Base-by-base conservation (phyloP, 805 yeast species). In the Zygoascus tannicola region DNA sequence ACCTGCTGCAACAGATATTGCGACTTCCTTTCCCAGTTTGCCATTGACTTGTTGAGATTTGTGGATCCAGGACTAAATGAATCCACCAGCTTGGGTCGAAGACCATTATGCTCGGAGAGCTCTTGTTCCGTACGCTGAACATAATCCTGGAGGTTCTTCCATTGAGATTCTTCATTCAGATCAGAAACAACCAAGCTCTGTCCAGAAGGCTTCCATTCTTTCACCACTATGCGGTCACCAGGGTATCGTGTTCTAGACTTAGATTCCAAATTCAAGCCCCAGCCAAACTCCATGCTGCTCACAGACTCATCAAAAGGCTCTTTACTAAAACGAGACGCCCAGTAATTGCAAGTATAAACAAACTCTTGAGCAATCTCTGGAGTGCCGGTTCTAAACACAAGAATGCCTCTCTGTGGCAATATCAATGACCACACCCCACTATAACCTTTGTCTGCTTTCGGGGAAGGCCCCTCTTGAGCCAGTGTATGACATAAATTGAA, bases 311-410 rank as follows among this genome's bases (percentile, higher is more conserved):
- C 81, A 26, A 67, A 70, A 2, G 95, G 95, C 18, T 85, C 80
- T 14, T 87, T 81, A 4, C 94, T 81, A 32, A 83, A 73, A 51
- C 92, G 74, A 1, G 90, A 84, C 2, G 94, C 85, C 95, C 96
- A 87, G 59, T 84, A 87, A 60, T 86, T 87, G 62, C 92, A 80
- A 4, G 90, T 77, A 52, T 80, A 75, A 15, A 83, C 76, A 60
- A 75, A 85, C 56, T 78, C 82, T 35, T 66, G 63, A 0, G 95
- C 92, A 46, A 75, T 74, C 51, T 79, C 83, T 20, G 66, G 58
- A 12, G 85, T 76, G 8, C 81, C 80, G 0, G 86, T 78, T 60
- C 76, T 78, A 59, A 83, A 81, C 23, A 77, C 65, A 15, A 82
- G 64, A 47, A 65, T 56, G 3, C 66, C 64, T 4, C 52, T 53